phyloP scores from a whole-genome alignment of 306 rosid genomes.

The Astragalus glycyphyllos region DNA sequence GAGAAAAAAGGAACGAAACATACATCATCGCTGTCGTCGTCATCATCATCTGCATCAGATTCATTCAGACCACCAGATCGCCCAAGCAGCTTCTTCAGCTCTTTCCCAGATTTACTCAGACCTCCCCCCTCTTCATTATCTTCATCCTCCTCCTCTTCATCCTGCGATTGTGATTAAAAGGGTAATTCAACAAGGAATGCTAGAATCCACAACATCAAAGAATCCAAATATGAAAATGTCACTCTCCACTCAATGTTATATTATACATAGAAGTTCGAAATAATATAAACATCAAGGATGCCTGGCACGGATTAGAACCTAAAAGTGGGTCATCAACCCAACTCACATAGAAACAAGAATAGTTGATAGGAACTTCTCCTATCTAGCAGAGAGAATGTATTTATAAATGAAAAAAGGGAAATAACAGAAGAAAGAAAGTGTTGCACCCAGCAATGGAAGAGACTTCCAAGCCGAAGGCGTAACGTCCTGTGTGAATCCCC shows the following conservation, averaged over 20 bases:
- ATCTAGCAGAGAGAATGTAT: constrained; percentile 6
- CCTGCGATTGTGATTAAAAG: constrained; percentile 57
- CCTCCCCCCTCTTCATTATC: constrained; percentile 84
- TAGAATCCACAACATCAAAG: neutral
- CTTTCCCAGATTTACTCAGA: constrained; percentile 94
- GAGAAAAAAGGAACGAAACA: constrained; percentile 29
- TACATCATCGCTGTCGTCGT: constrained; percentile 80
- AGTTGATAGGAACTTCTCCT: constrained; percentile 10
- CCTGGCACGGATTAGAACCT: constrained; percentile 16
- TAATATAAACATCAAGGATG: constrained; percentile 35
- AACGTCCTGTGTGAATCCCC: neutral
- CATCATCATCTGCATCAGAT: constrained; percentile 87
- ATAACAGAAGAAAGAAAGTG: neutral
- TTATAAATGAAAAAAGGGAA: constrained; percentile 6
- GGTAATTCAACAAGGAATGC: constrained; percentile 33
- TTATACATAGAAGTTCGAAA: constrained; percentile 3
- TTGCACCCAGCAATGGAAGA: neutral
- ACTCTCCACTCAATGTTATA: constrained; percentile 14
- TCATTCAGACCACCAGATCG: constrained; percentile 74
- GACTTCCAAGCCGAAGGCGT: constrained; percentile 12
- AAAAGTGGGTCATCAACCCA: constrained; percentile 3
- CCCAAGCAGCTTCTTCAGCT: constrained; percentile 89
- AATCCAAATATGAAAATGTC: constrained; percentile 30
- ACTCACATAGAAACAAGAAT: constrained; percentile 15
- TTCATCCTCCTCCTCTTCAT: constrained; percentile 84